Evolutionary conservation across 2,329 filamentous ascomycete genomes (phyloP).

Genomic region (Biscogniauxia sp.): DNA sequence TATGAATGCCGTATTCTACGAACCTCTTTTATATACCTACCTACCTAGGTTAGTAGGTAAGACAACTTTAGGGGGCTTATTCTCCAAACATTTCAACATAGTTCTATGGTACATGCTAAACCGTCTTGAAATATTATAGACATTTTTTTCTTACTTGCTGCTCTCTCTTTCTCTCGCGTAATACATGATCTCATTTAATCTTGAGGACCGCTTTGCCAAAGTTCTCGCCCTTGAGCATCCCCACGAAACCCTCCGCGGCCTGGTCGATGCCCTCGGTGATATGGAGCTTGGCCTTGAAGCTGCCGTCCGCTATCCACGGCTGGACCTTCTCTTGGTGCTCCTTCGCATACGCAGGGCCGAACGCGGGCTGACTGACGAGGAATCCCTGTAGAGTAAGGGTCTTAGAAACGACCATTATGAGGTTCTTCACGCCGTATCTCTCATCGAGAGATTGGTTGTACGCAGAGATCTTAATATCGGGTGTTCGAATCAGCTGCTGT

Average conservation of each 20-base stretch:
- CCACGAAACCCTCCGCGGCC: conserved; percentile 69
- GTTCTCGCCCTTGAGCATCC: conserved; percentile 75
- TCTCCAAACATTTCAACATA: too few relatives aligned
- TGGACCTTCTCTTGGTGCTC: conserved; percentile 75
- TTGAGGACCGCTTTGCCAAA: conserved; percentile 83
- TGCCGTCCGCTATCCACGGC: conserved; percentile 74
- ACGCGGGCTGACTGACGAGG: conserved; percentile 64
- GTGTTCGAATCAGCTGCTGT: too few relatives aligned
- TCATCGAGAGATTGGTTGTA: not conserved
- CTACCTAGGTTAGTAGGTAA: too few relatives aligned
- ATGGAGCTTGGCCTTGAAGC: conserved; percentile 67
- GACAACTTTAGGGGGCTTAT: too few relatives aligned
- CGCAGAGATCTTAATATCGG: too few relatives aligned
- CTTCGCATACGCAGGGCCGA: conserved; percentile 63
- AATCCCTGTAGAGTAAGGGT: conserved; percentile 75
- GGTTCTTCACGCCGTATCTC: conserved; percentile 67
- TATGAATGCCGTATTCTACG: too few relatives aligned
- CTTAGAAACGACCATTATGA: conserved; percentile 64
- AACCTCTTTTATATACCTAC: too few relatives aligned
- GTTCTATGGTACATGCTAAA: too few relatives aligned
- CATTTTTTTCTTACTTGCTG: too few relatives aligned
- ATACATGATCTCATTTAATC: conserved; percentile 30
- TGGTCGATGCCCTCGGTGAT: conserved; percentile 77
- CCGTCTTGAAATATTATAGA: too few relatives aligned
- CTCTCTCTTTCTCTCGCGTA: too few relatives aligned